phyloP scores from a whole-genome alignment of 1,284 basidiomycete species.

The Athelia psychrophila region DNA sequence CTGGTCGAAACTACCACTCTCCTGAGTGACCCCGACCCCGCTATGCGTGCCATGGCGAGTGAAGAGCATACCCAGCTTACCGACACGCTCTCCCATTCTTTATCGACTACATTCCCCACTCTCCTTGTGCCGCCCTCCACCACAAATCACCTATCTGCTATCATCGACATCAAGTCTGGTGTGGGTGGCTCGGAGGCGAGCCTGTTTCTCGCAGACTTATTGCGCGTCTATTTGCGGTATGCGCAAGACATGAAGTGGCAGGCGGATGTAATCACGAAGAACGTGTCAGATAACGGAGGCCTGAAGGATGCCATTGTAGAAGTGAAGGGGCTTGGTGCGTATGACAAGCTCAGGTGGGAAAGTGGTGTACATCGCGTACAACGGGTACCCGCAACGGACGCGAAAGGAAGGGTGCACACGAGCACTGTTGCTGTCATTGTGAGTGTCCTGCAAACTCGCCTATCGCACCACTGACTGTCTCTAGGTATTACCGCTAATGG shows the following conservation, averaged over 20 bases:
- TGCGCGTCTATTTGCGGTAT: conserved; percentile 82
- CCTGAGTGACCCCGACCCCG: conserved; percentile 73
- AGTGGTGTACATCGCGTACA: conserved; percentile 97
- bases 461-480: background rate
- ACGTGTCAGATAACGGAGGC: conserved; percentile 59
- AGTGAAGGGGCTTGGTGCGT: conserved; percentile 76
- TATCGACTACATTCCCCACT: conserved; percentile 59
- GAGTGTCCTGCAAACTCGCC: conserved; percentile 23
- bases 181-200: conserved; percentile 91
- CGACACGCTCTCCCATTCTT: conserved; percentile 42
- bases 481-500: conserved; percentile 78
- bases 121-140: conserved; percentile 72
- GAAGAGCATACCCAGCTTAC: conserved; percentile 65
- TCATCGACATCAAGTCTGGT: conserved; percentile 91
- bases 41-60: conserved; percentile 73
- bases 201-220: conserved; percentile 78
- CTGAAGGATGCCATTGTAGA: conserved; percentile 85
- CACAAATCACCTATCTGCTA: conserved; percentile 67
- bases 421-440: conserved; percentile 90
- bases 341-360: conserved; percentile 83
- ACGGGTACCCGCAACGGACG: conserved; percentile 88
- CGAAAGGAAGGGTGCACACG: conserved; percentile 87
- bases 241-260: conserved; percentile 54
- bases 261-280: conserved; percentile 50
- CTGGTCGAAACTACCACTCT: conserved; percentile 62